Base-by-base conservation (phyloP, 2,329 filamentous ascomycete genomes). In the Xylariaceae sp. region DNA sequence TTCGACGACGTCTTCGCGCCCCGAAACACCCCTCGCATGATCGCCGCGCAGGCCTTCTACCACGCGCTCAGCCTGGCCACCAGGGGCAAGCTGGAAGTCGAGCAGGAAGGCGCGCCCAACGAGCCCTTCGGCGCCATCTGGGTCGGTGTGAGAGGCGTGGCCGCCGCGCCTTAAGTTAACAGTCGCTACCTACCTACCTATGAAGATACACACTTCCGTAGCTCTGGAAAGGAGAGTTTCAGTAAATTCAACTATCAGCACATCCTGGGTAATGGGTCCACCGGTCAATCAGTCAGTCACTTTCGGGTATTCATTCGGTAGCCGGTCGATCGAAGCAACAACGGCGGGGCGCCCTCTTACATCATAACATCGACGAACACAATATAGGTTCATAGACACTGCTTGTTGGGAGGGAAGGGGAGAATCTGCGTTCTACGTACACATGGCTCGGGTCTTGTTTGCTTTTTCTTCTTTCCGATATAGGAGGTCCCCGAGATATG, bases 41-140 rank as follows among this genome's bases (percentile, higher is more conserved):
- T 91, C 12, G 89, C 88, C 7, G 86, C 89, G 2, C 89, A 92
- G 70, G 90, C 86, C 0, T 88, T 91, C 68, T 84, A 89, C 74
- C 89, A 95, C 70, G 79, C 90, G 2, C 80, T 96, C 14, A 79
- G 82, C 10, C 79, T 95, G 43, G 87, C 84, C 5, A 91, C 85
- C 2, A 90, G 87, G 72, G 81, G 81, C 1, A 71, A 82, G 52
- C 74, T 93, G 44, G 70, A 74, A 18, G 84, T 93, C 4, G 73
- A 81, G 59, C 91, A 96, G 72, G 75, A 80, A 2, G 66, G 64
- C 2, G 71, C 71, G 23, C 68, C 71, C 20, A 54, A 71, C 29
- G 50, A 71, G 48, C 72, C 78, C 2, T 83, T 81, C 63, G 81
- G 81, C 0, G 62, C 62, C 0, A 82, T 84, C 57, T 74, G 70